These are phyloP conservation scores for Exserohilum turcica DNA, from an alignment of 2,329 filamentous ascomycete genomes.

Conservation along the genomic window DNA sequence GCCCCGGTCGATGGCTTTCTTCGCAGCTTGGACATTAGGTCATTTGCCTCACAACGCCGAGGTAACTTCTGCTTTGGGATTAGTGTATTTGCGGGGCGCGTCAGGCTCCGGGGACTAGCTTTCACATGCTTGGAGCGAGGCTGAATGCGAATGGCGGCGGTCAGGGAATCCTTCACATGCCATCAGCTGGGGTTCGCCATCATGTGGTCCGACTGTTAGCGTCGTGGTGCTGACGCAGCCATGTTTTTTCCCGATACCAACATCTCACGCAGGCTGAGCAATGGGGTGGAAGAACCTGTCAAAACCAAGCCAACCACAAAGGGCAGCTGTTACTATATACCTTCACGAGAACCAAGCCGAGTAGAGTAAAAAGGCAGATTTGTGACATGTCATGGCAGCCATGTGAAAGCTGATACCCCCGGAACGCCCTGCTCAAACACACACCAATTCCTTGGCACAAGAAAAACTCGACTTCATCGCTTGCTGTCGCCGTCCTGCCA, in stretches of 20 bases:
- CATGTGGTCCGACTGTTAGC: slow-evolving; percentile 1
- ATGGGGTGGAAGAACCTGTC: not conserved
- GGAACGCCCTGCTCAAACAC: slow-evolving; percentile 37
- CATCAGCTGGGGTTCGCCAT: not conserved
- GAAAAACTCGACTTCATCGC: slow-evolving; percentile 17
- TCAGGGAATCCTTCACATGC: slow-evolving; percentile 11
- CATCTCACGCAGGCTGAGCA: no score
- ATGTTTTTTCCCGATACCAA: not conserved
- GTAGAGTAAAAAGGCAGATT: not conserved
- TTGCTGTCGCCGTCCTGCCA: slow-evolving; percentile 19
- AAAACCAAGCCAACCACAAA: not conserved
- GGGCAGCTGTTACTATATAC: not conserved
- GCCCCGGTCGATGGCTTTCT: not conserved
- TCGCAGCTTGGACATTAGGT: slow-evolving; percentile 12
- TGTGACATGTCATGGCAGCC: not conserved
- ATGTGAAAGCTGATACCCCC: slow-evolving; percentile 12
- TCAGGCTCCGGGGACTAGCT: slow-evolving; percentile 19
- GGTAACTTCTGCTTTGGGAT: slow-evolving; percentile 16
- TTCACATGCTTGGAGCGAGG: slow-evolving; percentile 27
- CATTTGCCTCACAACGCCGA: slow-evolving; percentile 21
- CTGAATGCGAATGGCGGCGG: not conserved
- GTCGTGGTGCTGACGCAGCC: slow-evolving; percentile 4
- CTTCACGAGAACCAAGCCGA: not conserved
- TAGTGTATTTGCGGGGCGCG: slow-evolving; percentile 22
- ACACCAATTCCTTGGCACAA: slow-evolving; percentile 7